These are phyloP conservation scores for Aspergillus carbonarius DNA, from an alignment of 2,329 filamentous ascomycete species.

Conservation along the genomic window DNA sequence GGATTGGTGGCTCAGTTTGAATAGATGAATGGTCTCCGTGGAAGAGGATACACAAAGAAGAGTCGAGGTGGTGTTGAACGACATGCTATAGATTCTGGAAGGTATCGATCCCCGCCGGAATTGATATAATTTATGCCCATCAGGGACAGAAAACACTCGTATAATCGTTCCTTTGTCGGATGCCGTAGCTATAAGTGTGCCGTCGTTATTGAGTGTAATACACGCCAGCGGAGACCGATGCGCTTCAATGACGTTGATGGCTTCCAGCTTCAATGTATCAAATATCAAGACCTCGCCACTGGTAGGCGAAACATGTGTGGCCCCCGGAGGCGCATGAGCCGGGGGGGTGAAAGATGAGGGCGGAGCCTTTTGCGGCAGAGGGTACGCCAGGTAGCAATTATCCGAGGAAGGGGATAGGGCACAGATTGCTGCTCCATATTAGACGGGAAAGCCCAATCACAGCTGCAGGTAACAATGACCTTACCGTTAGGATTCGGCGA, in stretches of 20 bases:
- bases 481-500: constrained; percentile 82
- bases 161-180: constrained; percentile 98
- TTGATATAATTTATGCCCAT: constrained; percentile 90
- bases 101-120: constrained; percentile 95
- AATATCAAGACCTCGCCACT: constrained; percentile 92
- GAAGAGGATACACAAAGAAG: constrained; percentile 93
- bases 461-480: constrained; percentile 1
- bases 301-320: constrained; percentile 76
- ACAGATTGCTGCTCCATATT: constrained; percentile 66
- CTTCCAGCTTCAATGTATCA: constrained; percentile 83
- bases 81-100: constrained; percentile 96
- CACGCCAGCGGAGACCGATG: constrained; percentile 89
- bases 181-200: constrained; percentile 86
- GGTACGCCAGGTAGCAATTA: constrained; percentile 93
- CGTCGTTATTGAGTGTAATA: constrained; percentile 88
- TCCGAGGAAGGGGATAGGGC: constrained; percentile 92
- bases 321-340: constrained; percentile 74
- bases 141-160: constrained; percentile 87
- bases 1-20: constrained; percentile 64
- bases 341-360: constrained; percentile 59
- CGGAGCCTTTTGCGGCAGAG: constrained; percentile 67
- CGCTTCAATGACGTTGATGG: constrained; percentile 92
- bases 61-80: constrained; percentile 92
- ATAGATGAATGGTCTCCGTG: constrained; percentile 95
- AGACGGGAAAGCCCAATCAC: constrained; percentile 6